Conservation (phyloP, 176 grass and related monocot genomes). For the Calamus simplicifolius region DNA sequence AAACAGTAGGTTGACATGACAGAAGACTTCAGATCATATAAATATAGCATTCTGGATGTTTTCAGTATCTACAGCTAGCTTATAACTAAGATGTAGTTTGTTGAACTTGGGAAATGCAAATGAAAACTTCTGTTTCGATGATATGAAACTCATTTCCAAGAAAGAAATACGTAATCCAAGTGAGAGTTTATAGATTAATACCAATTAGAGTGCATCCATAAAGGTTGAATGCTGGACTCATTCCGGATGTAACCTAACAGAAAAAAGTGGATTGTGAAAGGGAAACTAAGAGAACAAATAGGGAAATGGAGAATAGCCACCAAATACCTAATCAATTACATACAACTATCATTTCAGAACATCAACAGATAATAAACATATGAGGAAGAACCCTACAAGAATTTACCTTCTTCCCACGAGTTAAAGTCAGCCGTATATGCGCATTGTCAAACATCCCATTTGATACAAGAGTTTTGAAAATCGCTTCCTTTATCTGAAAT, state of each 20-base stretch:
- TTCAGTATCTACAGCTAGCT: too few species aligned
- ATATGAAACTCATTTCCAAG: neutral
- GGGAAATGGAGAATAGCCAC: too few species aligned
- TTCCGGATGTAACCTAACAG: constrained; percentile 90
- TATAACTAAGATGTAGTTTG: too few species aligned
- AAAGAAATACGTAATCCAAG: neutral
- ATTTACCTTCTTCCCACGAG: constrained; percentile 89
- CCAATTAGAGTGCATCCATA: constrained; percentile 93
- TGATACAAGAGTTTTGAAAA: constrained; percentile 78
- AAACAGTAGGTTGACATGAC: too few species aligned
- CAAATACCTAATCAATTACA: too few species aligned
- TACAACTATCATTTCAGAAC: too few species aligned
- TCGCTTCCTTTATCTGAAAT: constrained; percentile 83
- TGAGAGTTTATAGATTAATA: constrained; percentile 30
- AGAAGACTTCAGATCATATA: too few species aligned
- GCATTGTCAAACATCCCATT: constrained; percentile 98
- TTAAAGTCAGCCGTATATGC: constrained; percentile 90
- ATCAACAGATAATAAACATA: too few species aligned
- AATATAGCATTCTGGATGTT: too few species aligned
- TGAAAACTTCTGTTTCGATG: too few species aligned
- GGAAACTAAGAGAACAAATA: neutral
- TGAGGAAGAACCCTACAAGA: neutral
- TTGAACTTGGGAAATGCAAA: too few species aligned
- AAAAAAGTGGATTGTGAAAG: constrained; percentile 22
- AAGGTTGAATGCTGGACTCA: constrained; percentile 95